A percentile compares a stretch with the other conserved stretches of the same genome.
These are phyloP conservation scores for Fusarium luffae DNA, from an alignment of 2,329 filamentous ascomycete genomes.

Conservation along the genomic window DNA sequence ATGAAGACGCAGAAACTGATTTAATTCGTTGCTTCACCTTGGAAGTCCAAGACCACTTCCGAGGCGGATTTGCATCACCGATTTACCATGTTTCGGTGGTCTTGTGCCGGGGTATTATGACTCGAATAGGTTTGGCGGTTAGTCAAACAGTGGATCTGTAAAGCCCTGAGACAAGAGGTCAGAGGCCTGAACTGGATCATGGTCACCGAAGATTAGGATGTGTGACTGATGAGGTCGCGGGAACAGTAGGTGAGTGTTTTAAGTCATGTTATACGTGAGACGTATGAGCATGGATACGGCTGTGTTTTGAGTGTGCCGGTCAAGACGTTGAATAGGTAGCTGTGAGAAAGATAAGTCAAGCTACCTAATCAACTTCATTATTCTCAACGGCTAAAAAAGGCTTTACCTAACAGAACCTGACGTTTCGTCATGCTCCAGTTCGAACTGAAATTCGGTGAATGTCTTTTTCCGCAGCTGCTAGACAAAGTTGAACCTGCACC, in stretches of 20 bases:
- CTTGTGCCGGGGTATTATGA: constrained; percentile 35
- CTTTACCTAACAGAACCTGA: constrained; percentile 5
- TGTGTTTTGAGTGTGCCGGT: not conserved
- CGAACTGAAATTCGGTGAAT: constrained; percentile 30
- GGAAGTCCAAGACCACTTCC: constrained; percentile 4
- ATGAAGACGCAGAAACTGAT: not conserved
- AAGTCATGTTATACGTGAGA: constrained; percentile 2
- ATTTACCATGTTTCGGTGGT: constrained; percentile 34
- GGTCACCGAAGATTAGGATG: constrained; percentile 24
- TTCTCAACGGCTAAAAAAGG: constrained; percentile 20
- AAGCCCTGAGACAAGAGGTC: constrained; percentile 16
- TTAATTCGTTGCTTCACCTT: constrained; percentile 37
- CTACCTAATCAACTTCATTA: not conserved
- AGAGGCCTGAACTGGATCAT: constrained; percentile 26
- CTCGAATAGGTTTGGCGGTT: constrained; percentile 36
- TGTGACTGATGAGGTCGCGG: constrained; percentile 26
- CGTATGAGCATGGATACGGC: not conserved
- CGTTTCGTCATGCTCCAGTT: not conserved
- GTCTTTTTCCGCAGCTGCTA: constrained; percentile 34
- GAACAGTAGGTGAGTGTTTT: constrained; percentile 21
- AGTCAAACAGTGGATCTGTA: constrained; percentile 34
- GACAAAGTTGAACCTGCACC: not conserved
- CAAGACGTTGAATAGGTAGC: not conserved
- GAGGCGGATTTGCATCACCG: constrained; percentile 36
- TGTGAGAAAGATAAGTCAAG: not conserved